Evolutionary conservation across 148 eudicot genomes (phyloP).

Genomic region (Vaccinium darrowii): DNA sequence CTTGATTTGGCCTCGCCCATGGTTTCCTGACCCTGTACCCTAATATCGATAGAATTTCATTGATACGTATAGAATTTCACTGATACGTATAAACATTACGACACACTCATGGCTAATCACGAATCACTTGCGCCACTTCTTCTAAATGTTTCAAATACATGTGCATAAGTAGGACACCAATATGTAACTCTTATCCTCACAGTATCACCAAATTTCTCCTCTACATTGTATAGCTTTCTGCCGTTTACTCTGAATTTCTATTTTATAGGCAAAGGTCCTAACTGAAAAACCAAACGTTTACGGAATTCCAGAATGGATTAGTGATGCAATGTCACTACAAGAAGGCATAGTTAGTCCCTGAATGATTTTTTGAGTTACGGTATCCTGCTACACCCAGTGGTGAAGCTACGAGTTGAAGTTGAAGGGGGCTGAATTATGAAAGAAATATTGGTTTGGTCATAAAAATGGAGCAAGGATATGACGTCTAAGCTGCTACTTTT

Average conservation of each 20-base stretch:
- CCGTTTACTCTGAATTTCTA: neutral
- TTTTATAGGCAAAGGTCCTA: neutral
- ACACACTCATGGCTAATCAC: neutral
- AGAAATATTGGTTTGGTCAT: too few species aligned
- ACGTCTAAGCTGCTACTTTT: constrained; percentile 7
- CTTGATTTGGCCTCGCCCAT: too few species aligned
- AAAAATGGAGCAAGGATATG: neutral
- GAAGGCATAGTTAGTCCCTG: neutral
- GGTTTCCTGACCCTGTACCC: neutral
- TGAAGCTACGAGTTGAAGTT: neutral
- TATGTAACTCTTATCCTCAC: neutral
- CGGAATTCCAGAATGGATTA: constrained; percentile 6
- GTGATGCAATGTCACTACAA: neutral
- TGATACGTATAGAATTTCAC: neutral
- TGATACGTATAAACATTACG: neutral
- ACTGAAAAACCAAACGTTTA: neutral
- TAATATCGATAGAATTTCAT: neutral
- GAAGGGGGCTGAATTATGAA: too few species aligned
- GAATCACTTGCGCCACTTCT: neutral
- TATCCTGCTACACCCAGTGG: neutral
- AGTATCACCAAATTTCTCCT: neutral
- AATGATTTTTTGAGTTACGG: neutral
- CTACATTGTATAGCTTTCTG: neutral
- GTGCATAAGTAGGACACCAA: neutral
- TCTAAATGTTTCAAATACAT: neutral